Percentiles rank a stretch among this genome's conserved stretches.
Conservation (phyloP, 345 rosid species). For the Firmiana major region DNA sequence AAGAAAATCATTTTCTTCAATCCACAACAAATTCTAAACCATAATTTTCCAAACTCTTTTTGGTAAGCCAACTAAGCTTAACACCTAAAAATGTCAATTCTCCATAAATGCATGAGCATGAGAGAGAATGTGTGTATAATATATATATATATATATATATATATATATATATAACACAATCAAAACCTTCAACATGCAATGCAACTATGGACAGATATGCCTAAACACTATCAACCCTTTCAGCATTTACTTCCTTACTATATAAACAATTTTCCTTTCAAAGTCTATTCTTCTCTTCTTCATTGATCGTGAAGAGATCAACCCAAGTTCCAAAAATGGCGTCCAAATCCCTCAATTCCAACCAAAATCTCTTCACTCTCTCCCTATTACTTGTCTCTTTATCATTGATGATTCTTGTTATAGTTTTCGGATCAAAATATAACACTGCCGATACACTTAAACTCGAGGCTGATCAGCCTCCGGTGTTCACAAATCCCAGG, state of each 20-base stretch:
- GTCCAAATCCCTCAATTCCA: slow-evolving; percentile 27
- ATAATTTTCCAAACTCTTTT: background rate
- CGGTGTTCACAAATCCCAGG: slow-evolving; percentile 17
- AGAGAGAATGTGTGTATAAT: background rate
- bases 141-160: too few species aligned
- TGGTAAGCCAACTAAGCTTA: background rate
- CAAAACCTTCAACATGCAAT: background rate
- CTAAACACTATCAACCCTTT: background rate
- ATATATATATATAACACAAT: background rate
- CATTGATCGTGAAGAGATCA: background rate
- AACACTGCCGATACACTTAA: background rate
- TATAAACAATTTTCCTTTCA: background rate
- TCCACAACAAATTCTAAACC: background rate
- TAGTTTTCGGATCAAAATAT: slow-evolving; percentile 22
- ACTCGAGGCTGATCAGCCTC: slow-evolving; percentile 7
- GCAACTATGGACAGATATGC: background rate
- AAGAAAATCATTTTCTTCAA: too few species aligned
- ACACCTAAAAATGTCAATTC: background rate
- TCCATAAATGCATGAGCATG: background rate
- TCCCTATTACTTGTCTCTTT: slow-evolving; percentile 43
- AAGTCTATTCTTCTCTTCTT: background rate
- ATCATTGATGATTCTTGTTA: slow-evolving; percentile 28
- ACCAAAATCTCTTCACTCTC: slow-evolving; percentile 32
- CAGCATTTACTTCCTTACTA: background rate
- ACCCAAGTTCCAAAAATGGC: slow-evolving; percentile 30